Base-by-base conservation (phyloP, 768 basidiomycete species). In the Termitomyces eurrhizus region DNA sequence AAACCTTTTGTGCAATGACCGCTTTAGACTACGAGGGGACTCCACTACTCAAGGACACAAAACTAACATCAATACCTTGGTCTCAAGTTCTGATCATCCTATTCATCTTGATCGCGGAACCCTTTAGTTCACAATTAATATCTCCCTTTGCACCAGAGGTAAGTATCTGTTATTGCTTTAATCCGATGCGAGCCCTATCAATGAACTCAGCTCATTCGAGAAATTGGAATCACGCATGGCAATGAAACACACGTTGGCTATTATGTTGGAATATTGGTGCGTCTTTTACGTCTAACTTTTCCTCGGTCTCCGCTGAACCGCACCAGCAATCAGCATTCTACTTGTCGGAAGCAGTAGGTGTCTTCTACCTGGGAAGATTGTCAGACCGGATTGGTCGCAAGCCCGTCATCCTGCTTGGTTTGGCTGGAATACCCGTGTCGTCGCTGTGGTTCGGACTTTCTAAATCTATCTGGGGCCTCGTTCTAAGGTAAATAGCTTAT, bases 361-460 rank as follows among this genome's bases (percentile, higher is more conserved):
- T 90, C n/a, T 71, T 92, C 18, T 81, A 89, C 62, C 92, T 88
- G 88, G 86, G 87, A 68, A 81, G 86, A 18, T 55, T 86, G 14
- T 91, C 89, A 9, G 90, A 92, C 64, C 75, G 77, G 52, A 71
- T 92, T 52, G 90, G 91, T 26, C 84, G 91, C 45, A 90, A 88
- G 65, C 90, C 90, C 0, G 83, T 92, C 33, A 83, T 92, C 61
- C 74, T 92, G 50, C 77, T 69, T 1, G 89, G 91, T 1, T 71
- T 92, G 3, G 70, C 81, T 33, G 90, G 89, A 9, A 69, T 91
- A 21, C 82, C 85, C 0, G 37, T 82, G 2, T 89, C 88, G 0
- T 90, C 90, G 21, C 21, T 21, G 21, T 21, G 21, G 21, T 21
- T 21, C 21, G 21, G 21, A 21, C 21, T 21, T 21, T 21, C 21